Evolutionary conservation across 2,329 filamentous ascomycete genomes (phyloP).

Genomic region (Pseudopithomyces maydicus): DNA sequence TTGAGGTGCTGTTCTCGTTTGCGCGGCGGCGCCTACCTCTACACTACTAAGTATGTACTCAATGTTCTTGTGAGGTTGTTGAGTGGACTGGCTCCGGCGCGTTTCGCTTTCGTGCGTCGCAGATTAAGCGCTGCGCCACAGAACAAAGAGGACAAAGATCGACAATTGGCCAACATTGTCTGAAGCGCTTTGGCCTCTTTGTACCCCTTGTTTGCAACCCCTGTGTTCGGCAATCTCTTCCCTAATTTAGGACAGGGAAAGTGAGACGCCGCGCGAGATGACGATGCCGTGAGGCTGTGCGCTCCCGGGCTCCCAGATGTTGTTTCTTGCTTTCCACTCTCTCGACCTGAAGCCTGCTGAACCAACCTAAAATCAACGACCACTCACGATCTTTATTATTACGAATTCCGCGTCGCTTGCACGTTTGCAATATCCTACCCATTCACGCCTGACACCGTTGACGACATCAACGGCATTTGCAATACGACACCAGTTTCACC

Average conservation of each 20-base stretch:
- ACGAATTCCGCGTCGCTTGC: too few relatives aligned
- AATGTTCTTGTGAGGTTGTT: neutral
- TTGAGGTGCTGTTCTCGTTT: too few relatives aligned
- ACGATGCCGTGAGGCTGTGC: constrained; percentile 29
- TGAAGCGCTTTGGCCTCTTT: constrained; percentile 14
- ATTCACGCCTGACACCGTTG: too few relatives aligned
- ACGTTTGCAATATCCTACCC: too few relatives aligned
- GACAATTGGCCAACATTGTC: constrained; percentile 23
- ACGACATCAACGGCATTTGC: too few relatives aligned
- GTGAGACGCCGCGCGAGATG: constrained; percentile 12
- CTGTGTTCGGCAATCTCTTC: constrained; percentile 22
- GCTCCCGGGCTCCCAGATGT: neutral
- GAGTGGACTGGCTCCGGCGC: constrained; percentile 20
- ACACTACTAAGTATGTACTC: too few relatives aligned
- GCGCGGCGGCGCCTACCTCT: neutral
- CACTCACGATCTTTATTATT: too few relatives aligned
- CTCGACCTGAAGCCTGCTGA: neutral
- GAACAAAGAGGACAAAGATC: constrained; percentile 22
- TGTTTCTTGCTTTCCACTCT: neutral
- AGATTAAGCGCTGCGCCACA: constrained; percentile 38
- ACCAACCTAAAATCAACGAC: neutral
- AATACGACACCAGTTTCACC: too few relatives aligned
- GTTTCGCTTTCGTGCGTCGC: constrained; percentile 34
- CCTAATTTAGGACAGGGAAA: constrained; percentile 22
- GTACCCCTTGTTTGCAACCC: constrained; percentile 17